Conservation (phyloP, 108 stramenopile genomes). For the Nannochloropsis salina region DNA sequence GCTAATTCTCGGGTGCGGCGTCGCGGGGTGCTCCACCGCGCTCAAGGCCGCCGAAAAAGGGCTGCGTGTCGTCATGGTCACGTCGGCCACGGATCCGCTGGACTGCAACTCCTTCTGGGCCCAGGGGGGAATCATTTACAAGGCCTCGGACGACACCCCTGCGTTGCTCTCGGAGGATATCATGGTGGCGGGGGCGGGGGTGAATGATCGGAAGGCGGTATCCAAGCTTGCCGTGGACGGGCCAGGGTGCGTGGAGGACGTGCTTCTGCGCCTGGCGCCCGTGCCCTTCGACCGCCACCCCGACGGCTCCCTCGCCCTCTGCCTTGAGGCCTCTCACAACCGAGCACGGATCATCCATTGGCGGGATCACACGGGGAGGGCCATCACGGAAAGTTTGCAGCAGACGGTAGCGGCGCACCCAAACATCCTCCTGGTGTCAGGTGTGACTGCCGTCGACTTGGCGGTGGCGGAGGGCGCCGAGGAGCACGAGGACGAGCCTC, state of each 20-base stretch:
- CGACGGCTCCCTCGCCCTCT: constrained; percentile 41
- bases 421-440: constrained; percentile 66
- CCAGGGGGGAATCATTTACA: constrained; percentile 90
- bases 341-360: constrained; percentile 80
- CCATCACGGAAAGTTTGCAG: constrained; percentile 76
- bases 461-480: constrained; percentile 43
- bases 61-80: constrained; percentile 46
- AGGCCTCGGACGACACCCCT: constrained; percentile 58
- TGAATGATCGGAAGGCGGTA: constrained; percentile 72
- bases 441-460: constrained; percentile 78
- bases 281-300: constrained; percentile 72
- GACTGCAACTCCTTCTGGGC: constrained; percentile 97
- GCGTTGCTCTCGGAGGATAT: constrained; percentile 69
- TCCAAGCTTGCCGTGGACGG: constrained; percentile 79
- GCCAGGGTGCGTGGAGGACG: constrained; percentile 68
- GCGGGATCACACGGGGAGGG: constrained; percentile 78
- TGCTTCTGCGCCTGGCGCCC: constrained; percentile 64
- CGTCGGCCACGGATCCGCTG: constrained; percentile 27
- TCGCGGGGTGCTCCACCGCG: constrained; percentile 43
- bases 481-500: neutral
- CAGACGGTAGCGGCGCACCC: constrained; percentile 69
- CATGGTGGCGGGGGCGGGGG: constrained; percentile 68
- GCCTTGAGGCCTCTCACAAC: constrained; percentile 77
- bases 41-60: constrained; percentile 42
- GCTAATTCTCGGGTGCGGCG: constrained; percentile 44